Conservation (phyloP, 495 filamentous ascomycete species). For the Hypomontagnella submonticulosa region DNA sequence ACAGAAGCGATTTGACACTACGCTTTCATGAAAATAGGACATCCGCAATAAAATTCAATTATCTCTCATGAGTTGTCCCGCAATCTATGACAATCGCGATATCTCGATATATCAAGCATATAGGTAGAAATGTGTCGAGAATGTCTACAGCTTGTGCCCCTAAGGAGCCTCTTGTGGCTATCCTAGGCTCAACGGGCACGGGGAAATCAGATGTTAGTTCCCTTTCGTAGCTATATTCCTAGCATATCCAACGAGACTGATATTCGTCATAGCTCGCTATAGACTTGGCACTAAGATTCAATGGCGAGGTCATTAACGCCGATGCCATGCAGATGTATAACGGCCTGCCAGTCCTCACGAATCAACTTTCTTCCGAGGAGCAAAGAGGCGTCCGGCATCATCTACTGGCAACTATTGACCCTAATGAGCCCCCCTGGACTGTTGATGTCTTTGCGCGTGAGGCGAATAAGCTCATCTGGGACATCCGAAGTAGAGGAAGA, state of each 20-base stretch:
- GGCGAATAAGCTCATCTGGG: conserved; percentile 74
- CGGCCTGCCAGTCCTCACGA: conserved; percentile 94
- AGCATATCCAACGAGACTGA: background rate
- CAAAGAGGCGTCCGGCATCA: conserved; percentile 88
- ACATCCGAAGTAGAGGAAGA: conserved; percentile 79
- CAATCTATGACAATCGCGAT: conserved; percentile 20
- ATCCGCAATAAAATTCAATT: background rate
- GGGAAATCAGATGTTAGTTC: conserved; percentile 92
- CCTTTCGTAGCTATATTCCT: background rate
- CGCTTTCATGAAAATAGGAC: too few species aligned
- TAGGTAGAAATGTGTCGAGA: conserved; percentile 31
- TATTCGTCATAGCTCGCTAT: conserved; percentile 79
- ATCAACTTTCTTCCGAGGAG: conserved; percentile 83
- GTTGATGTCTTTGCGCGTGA: conserved; percentile 78
- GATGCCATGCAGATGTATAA: conserved; percentile 99
- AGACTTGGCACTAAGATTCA: conserved; percentile 81
- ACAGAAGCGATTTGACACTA: too few species aligned
- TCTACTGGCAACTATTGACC: conserved; percentile 78
- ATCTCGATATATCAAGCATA: background rate
- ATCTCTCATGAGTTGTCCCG: background rate
- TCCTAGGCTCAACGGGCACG: conserved; percentile 93
- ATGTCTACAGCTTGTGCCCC: conserved; percentile 41
- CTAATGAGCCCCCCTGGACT: conserved; percentile 82
- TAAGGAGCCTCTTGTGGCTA: conserved; percentile 74
- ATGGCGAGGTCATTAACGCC: conserved; percentile 97